Base-by-base conservation (phyloP, 768 basidiomycete species). In the Termitomyces sp. region DNA sequence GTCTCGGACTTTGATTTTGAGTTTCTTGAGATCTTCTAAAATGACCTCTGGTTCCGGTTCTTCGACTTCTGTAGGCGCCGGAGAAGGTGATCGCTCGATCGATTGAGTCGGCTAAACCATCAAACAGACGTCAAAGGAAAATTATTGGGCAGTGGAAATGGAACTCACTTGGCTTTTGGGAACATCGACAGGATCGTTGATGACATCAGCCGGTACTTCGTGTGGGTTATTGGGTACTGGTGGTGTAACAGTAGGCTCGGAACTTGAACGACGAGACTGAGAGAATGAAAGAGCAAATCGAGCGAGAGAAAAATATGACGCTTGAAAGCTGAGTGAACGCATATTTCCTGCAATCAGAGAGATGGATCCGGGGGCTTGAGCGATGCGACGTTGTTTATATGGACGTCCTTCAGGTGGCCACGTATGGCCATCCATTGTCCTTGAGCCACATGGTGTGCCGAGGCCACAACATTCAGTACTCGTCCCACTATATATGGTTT, bases 1-100 rank as follows among this genome's bases (percentile, higher is more conserved):
- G 62, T 79, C 78, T 18, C 70, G 70, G 16, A 76, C 67, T 64
- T 73, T 76, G 66, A 78, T 71, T 20, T 66, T 70, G 3, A 56
- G 64, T n/a, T 36, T 31, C 3, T 66, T 52, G 11, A 75, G 58
- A 9, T 62, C 52, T 4, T 56, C 53, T 5, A 67, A 60, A 27
- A 75, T 65, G 29, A 65, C 66, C 38, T 74, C 72, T 5, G 70
- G 67, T 31, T 72, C 70, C 5, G 71, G 69, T 46, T 75, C 71
- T 16, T 69, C 59, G 15, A 74, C 52, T 45, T 76, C 75, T 1
- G 76, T 76, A 2, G 71, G 68, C 0, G 67, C 66, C 1, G 67
- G 71, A 0, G 75, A 76, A 2, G 66, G 65, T 29, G 62, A 25
- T n/a, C 68, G 66, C 7, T 33, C 13, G 13, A 5, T 11, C 15